Percentiles rank a stretch among this genome's conserved stretches.
phyloP scores from a whole-genome alignment of 176 grass and related monocot genomes.

The Chloris gayana region DNA sequence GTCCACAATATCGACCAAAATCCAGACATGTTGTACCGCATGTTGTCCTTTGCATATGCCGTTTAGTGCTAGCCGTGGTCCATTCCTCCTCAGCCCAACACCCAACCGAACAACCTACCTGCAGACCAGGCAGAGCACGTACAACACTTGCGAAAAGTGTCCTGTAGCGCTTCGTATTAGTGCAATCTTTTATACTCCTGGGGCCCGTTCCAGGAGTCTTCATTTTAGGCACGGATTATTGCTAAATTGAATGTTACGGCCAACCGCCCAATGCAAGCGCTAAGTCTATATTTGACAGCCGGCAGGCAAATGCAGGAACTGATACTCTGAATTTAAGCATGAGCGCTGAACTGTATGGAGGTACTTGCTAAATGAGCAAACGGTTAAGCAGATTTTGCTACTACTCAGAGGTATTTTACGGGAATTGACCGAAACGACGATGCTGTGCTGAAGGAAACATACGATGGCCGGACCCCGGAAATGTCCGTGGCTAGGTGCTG shows the following conservation, averaged over 20 bases:
- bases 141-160: neutral
- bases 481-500: neutral
- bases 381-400: no score
- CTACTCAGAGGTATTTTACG: neutral
- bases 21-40: constrained; percentile 7
- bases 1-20: constrained; percentile 13
- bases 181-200: neutral
- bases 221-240: neutral
- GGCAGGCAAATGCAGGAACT: constrained; percentile 6
- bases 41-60: constrained; percentile 15
- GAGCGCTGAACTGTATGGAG: neutral
- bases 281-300: neutral
- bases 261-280: neutral
- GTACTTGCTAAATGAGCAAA: no score
- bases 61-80: constrained; percentile 26
- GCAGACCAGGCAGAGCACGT: neutral
- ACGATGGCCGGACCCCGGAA: no score
- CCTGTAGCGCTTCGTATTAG: neutral
- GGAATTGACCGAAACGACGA: no score
- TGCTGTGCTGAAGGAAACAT: no score
- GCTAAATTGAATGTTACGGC: neutral
- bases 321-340: neutral
- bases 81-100: neutral
- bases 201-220: neutral
- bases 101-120: constrained; percentile 8